These are phyloP conservation scores for Zelonia costaricensis DNA, from an alignment of 208 protist genomes.

Conservation along the genomic window DNA sequence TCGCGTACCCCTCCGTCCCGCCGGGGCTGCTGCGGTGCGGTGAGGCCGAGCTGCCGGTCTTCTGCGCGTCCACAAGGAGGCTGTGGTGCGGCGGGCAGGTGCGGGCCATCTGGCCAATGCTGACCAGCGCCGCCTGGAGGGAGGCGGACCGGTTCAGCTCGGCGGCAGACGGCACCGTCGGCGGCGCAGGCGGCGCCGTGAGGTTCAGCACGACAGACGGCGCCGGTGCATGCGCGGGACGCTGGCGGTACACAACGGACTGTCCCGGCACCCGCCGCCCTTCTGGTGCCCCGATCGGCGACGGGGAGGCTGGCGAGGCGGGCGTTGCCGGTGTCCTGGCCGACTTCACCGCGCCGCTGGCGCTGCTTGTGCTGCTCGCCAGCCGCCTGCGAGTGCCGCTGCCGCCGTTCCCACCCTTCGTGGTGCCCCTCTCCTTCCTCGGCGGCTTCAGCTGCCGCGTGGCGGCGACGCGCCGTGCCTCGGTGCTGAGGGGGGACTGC, in stretches of 20 bases:
- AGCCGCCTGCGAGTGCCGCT: constrained; percentile 7
- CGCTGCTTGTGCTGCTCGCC: constrained; percentile 11
- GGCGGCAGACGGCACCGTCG: not conserved
- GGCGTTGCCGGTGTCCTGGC: constrained; percentile 3
- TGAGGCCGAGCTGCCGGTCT: constrained; percentile 11
- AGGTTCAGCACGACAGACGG: not conserved
- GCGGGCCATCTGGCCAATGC: not conserved
- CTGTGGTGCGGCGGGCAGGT: constrained; percentile 1
- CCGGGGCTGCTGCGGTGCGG: not conserved
- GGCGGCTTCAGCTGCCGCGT: constrained; percentile 32
- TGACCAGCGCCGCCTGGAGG: constrained; percentile 6
- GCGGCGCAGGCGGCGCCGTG: not conserved
- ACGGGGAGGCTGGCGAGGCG: constrained; percentile 4
- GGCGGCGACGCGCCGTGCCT: constrained; percentile 33
- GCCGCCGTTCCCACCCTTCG: constrained; percentile 7
- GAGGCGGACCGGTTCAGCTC: not conserved
- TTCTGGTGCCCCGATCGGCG: not conserved
- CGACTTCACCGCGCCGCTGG: too few species aligned
- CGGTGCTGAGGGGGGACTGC: constrained; percentile 46
- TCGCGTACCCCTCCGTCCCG: constrained; percentile 12
- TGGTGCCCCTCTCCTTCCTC: constrained; percentile 16
- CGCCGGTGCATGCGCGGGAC: not conserved
- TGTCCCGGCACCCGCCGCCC: not conserved
- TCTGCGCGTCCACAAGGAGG: constrained; percentile 17
- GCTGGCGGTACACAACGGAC: not conserved